phyloP scores from a whole-genome alignment of 305 asterid species.

The Andrographis paniculata region DNA sequence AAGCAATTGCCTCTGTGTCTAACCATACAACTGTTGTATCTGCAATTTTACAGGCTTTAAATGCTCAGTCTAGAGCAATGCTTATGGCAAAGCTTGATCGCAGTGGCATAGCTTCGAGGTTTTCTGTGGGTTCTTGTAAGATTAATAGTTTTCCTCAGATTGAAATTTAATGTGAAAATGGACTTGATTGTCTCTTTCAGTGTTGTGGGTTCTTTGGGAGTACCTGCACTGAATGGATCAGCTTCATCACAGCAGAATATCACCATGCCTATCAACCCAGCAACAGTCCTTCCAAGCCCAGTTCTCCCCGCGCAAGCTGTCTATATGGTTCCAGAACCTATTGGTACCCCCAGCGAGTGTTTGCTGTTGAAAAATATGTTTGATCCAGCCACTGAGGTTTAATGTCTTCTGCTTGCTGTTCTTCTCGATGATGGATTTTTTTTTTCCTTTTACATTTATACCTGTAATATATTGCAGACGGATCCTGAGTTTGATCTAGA shows the following conservation, averaged over 20 bases:
- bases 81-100: slow-evolving; percentile 95
- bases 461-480: slow-evolving; percentile 34
- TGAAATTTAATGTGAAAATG: background rate
- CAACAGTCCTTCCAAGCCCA: slow-evolving; percentile 36
- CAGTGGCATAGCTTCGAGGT: slow-evolving; percentile 86
- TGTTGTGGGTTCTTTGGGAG: slow-evolving; percentile 61
- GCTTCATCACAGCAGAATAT: slow-evolving; percentile 50
- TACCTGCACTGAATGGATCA: slow-evolving; percentile 60
- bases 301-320: slow-evolving; percentile 46
- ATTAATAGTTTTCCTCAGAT: slow-evolving; percentile 8
- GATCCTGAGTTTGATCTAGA: slow-evolving; percentile 93
- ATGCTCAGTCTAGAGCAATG: slow-evolving; percentile 96
- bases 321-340: slow-evolving; percentile 69
- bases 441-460: background rate
- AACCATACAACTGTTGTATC: slow-evolving; percentile 2
- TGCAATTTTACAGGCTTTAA: slow-evolving; percentile 49
- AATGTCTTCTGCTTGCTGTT: slow-evolving; percentile 15
- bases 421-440: background rate
- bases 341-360: slow-evolving; percentile 93
- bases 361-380: slow-evolving; percentile 91
- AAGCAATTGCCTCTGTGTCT: background rate
- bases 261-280: slow-evolving; percentile 57
- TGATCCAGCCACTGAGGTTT: slow-evolving; percentile 93
- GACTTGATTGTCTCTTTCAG: slow-evolving; percentile 27
- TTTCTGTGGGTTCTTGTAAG: slow-evolving; percentile 7